Evolutionary conservation across 169 alveolate species (phyloP).

Genomic region (Eimeria maxima): DNA sequence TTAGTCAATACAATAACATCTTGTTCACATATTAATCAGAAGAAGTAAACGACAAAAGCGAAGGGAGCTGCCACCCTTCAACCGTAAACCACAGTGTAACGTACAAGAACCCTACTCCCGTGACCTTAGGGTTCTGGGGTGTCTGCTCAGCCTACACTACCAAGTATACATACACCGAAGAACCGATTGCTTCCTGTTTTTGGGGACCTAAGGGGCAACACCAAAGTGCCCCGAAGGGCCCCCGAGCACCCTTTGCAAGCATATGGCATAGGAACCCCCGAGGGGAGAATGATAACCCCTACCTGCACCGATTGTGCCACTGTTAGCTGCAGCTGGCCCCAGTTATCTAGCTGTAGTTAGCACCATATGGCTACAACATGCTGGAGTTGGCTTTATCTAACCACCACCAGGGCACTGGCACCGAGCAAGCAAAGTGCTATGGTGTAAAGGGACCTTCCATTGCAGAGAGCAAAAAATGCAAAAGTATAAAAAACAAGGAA

Average conservation of each 20-base stretch:
- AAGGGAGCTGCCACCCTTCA: no score
- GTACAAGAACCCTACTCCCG: no score
- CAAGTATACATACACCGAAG: not conserved
- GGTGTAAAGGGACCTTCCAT: not conserved
- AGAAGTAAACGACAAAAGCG: not conserved
- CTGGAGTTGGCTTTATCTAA: no score
- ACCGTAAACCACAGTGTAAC: no score
- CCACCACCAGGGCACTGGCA: not conserved
- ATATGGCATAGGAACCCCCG: not conserved
- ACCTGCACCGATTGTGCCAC: not conserved
- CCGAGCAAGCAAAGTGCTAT: not conserved
- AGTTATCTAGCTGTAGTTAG: not conserved
- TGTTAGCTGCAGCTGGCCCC: not conserved
- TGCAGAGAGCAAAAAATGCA: not conserved
- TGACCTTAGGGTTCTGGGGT: no score
- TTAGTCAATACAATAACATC: not conserved
- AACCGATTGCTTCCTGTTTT: not conserved
- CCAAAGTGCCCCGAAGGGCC: not conserved
- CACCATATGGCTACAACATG: no score
- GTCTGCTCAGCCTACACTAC: not conserved
- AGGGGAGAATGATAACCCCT: no score
- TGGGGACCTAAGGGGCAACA: not conserved
- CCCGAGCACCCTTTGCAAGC: not conserved
- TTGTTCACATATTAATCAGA: not conserved
- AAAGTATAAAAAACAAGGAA: not conserved